Evolutionary conservation across 306 rosid species (phyloP).

Genomic region (Senna tora): DNA sequence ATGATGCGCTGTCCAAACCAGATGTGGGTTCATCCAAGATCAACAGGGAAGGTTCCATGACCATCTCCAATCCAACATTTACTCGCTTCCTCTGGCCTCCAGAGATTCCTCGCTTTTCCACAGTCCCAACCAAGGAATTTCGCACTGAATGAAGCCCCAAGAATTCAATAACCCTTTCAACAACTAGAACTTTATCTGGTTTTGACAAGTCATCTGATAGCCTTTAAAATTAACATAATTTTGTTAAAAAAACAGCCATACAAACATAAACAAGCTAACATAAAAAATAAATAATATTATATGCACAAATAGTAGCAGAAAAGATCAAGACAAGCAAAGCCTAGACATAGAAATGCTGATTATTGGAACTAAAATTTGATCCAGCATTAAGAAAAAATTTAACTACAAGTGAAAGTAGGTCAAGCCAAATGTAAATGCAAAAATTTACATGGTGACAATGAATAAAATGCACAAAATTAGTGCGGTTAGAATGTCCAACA

Average conservation of each 20-base stretch:
- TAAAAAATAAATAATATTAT: conserved; percentile 2
- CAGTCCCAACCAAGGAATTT: conserved; percentile 86
- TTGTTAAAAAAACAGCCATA: conserved; percentile 20
- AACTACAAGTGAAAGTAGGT: not conserved
- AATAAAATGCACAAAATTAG: too few relatives aligned
- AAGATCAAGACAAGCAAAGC: not conserved
- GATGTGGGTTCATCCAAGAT: conserved; percentile 97
- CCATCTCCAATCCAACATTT: conserved; percentile 98
- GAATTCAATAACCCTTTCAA: conserved; percentile 87
- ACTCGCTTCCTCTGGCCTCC: conserved; percentile 99
- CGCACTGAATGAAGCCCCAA: conserved; percentile 94
- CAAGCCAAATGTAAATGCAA: conserved; percentile 5
- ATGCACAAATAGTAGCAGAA: conserved; percentile 20
- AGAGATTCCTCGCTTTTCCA: conserved; percentile 93
- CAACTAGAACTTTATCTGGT: conserved; percentile 82
- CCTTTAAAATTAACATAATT: conserved; percentile 47
- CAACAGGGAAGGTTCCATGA: conserved; percentile 97
- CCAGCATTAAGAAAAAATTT: not conserved
- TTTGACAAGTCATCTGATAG: conserved; percentile 68
- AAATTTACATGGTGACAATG: conserved; percentile 11
- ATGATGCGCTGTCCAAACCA: conserved; percentile 97
- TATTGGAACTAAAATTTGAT: conserved; percentile 5
- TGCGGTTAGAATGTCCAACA: conserved; percentile 38
- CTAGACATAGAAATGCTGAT: not conserved
- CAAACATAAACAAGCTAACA: conserved; percentile 27